Evolutionary conservation across 2,329 filamentous ascomycete genomes (phyloP), one percentile per base, ranked within the genome.

Genomic region (Biscogniauxia marginata): DNA sequence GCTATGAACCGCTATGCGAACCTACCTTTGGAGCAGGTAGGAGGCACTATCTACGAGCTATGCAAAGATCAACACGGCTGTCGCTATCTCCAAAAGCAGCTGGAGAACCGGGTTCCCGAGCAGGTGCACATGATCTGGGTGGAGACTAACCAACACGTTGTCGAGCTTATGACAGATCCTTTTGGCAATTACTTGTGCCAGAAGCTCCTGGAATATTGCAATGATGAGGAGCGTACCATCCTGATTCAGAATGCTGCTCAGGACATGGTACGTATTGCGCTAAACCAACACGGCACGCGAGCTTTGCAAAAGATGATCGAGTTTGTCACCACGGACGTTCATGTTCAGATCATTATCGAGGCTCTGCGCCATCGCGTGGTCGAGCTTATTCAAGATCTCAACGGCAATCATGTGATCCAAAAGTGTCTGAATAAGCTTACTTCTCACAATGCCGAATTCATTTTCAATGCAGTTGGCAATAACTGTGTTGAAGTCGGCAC

Each of bases 271-370:
- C 88, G 88, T 66, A 97, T 99, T 69, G 95, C 95, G 22, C 79
- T 98, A 58, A 98, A 99, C 75, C 93, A 97, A 77, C 95, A 99
- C 72, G 95, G 95, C 65, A 99, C 95, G 57, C 87, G 95, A 53
- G 95, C 95, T 61, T 78, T 99, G 57, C 95, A 99, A 78, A 99
- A 98, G 83, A 99, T 99, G 95, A 99, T 99, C 64, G 95, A 99
- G 75, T 96, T 91, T 72, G 90, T 99, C 68, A 90, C 88, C 52
- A 96, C 91, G 22, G 82, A 86, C 3, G 86, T 89, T 68, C 95
- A 99, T 75, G 89, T 93, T 50, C 82, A 89, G 65, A 88, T 91
- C 63, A 95, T 99, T 72, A 96, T 96, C 63, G 81, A 89, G 53
- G 91, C 95, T 13, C 83, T 99, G 50, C 84, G 87, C 61, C 83